Evolutionary conservation across 345 rosid genomes (phyloP).

Genomic region (Aquilaria sinensis): DNA sequence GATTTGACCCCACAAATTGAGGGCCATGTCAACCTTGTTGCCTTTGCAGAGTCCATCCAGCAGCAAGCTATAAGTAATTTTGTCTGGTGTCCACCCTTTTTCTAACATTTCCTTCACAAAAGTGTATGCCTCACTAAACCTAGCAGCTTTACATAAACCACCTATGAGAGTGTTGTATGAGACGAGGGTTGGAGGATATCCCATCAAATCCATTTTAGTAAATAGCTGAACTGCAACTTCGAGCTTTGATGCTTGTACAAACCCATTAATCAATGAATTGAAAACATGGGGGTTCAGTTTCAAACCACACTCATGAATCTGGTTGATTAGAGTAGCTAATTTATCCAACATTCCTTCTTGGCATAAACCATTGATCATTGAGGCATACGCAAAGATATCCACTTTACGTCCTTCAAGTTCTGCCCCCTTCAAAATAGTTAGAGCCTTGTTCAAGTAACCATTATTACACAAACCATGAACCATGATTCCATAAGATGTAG

Average conservation of each 20-base stretch:
- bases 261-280: constrained; percentile 56
- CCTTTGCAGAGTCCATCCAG: constrained; percentile 69
- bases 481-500: constrained; percentile 55
- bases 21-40: constrained; percentile 58
- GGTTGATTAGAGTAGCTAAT: constrained; percentile 38
- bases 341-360: constrained; percentile 65
- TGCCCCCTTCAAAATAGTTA: constrained; percentile 46
- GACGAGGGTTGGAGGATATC: constrained; percentile 46
- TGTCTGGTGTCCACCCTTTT: constrained; percentile 62
- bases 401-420: constrained; percentile 36
- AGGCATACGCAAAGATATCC: constrained; percentile 62
- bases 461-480: constrained; percentile 79
- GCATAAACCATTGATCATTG: constrained; percentile 69
- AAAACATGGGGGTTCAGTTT: constrained; percentile 45
- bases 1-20: constrained; percentile 58
- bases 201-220: constrained; percentile 44
- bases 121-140: constrained; percentile 54
- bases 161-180: constrained; percentile 66
- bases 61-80: constrained; percentile 69
- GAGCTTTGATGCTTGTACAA: constrained; percentile 52
- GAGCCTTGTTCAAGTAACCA: constrained; percentile 67
- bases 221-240: constrained; percentile 51
- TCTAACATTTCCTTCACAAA: constrained; percentile 76
- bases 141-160: constrained; percentile 74
- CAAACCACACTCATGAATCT: constrained; percentile 35